Conservation (phyloP, 768 basidiomycete species). For the Tylopilus cervinicoccineus region DNA sequence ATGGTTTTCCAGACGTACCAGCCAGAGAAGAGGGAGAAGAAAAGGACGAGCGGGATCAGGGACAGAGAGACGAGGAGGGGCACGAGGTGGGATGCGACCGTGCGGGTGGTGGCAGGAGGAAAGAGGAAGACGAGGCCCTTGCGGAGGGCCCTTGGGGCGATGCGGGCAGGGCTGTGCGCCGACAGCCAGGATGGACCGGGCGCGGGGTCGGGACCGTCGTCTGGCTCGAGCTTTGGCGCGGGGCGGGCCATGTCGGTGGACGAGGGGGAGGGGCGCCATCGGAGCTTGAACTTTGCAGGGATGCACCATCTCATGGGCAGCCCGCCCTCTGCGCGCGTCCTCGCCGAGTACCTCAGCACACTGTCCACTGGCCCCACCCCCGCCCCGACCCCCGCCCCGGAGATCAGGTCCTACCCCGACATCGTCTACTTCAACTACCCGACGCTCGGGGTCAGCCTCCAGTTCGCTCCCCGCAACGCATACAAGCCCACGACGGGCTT, state of each 20-base stretch:
- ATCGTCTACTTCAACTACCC: slow-evolving; percentile 85
- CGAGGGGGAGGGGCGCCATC: slow-evolving; percentile 13
- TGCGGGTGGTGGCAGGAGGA: slow-evolving; percentile 14
- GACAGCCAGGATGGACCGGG: not conserved
- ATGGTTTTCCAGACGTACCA: slow-evolving; percentile 71
- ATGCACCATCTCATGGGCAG: slow-evolving; percentile 44
- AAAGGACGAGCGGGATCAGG: slow-evolving; percentile 57
- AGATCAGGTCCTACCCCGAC: slow-evolving; percentile 79
- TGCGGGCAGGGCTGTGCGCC: not conserved
- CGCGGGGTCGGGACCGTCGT: slow-evolving; percentile 8
- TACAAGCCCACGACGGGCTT: slow-evolving; percentile 54
- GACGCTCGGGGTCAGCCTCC: slow-evolving; percentile 73
- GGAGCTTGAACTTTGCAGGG: slow-evolving; percentile 17
- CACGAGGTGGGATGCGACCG: slow-evolving; percentile 57
- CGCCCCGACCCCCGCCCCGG: slow-evolving; percentile 43
- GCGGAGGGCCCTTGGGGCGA: not conserved
- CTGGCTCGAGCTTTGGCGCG: slow-evolving; percentile 16
- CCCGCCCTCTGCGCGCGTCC: slow-evolving; percentile 42
- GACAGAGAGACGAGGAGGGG: slow-evolving; percentile 58
- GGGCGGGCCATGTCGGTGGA: slow-evolving; percentile 20
- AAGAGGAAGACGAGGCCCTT: slow-evolving; percentile 9
- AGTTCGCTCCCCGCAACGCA: slow-evolving; percentile 62
- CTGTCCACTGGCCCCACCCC: slow-evolving; percentile 27
- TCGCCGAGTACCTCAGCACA: slow-evolving; percentile 41
- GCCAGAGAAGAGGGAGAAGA: slow-evolving; percentile 64